A percentile compares a stretch with the other conserved stretches of the same genome.
These are phyloP conservation scores for Trypanosoma lewisi DNA, from an alignment of 208 protist genomes.

Conservation along the genomic window DNA sequence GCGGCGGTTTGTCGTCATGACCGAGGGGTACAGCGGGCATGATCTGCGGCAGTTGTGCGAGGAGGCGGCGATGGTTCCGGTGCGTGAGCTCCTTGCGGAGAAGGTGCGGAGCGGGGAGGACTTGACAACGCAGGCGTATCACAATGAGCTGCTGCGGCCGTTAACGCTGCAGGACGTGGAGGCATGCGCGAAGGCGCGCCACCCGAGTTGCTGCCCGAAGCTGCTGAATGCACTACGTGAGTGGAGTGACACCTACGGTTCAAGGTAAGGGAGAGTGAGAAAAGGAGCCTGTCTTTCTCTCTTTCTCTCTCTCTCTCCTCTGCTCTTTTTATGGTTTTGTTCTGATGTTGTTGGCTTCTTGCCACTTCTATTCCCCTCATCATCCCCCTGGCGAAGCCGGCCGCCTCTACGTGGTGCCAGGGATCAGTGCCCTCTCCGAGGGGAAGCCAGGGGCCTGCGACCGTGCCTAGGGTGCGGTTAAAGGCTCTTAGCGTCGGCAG, in stretches of 20 bases:
- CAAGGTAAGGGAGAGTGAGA: background rate
- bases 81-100: conserved; percentile 21
- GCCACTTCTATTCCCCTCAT: too few relatives aligned
- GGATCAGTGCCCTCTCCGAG: too few relatives aligned
- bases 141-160: conserved; percentile 8
- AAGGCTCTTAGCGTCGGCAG: too few relatives aligned
- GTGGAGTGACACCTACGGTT: conserved; percentile 23
- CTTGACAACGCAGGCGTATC: conserved; percentile 2
- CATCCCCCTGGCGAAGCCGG: too few relatives aligned
- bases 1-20: conserved; percentile 35
- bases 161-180: conserved; percentile 24
- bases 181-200: conserved; percentile 4
- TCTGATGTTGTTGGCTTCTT: too few relatives aligned
- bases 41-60: conserved; percentile 28
- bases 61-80: conserved; percentile 27
- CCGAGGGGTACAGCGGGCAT: conserved; percentile 53
- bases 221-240: conserved; percentile 19
- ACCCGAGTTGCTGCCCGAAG: conserved; percentile 23
- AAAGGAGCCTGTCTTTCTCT: too few relatives aligned
- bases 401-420: too few relatives aligned
- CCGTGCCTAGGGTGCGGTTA: too few relatives aligned
- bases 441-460: too few relatives aligned
- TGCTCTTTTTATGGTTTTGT: too few relatives aligned
- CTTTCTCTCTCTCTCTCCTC: too few relatives aligned
- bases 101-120: conserved; percentile 20